Evolutionary conservation across 371 early-diverging fungal genomes (phyloP).

Genomic region (Mortierella sp.): DNA sequence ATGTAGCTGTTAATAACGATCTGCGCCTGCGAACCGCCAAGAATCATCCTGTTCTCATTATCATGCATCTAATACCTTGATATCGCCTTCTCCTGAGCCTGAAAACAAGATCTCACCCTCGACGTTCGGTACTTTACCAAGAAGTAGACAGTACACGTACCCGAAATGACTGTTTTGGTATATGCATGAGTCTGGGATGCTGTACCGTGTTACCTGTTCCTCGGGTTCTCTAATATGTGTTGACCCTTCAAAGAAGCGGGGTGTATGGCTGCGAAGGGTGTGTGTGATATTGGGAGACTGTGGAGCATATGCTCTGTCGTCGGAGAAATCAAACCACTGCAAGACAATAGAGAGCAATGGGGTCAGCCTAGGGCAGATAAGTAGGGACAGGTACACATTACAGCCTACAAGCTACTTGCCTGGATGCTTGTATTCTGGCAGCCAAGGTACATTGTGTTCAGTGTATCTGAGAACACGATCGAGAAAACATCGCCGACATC

Average conservation of each 20-base stretch:
- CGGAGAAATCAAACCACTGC: constrained; percentile 73
- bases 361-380: neutral
- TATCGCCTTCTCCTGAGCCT: constrained; percentile 80
- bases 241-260: constrained; percentile 58
- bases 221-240: constrained; percentile 38
- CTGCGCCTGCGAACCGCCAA: no score
- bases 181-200: constrained; percentile 67
- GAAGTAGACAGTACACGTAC: constrained; percentile 76
- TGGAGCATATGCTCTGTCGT: constrained; percentile 57
- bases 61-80: constrained; percentile 59
- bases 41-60: neutral
- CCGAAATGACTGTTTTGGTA: constrained; percentile 79
- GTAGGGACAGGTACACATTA: neutral
- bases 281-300: constrained; percentile 57
- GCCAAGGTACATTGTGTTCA: constrained; percentile 74
- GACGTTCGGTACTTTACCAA: constrained; percentile 66
- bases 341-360: no score
- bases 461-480: constrained; percentile 66
- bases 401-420: constrained; percentile 44
- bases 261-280: constrained; percentile 54
- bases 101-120: constrained; percentile 73
- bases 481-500: constrained; percentile 85
- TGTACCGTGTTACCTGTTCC: constrained; percentile 61
- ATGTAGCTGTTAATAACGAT: no score
- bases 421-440: constrained; percentile 89